A percentile compares a stretch with the other conserved stretches of the same genome.
Evolutionary conservation across 2,329 filamentous ascomycete genomes (phyloP).

Genomic region (Exutisphaerella laricina): DNA sequence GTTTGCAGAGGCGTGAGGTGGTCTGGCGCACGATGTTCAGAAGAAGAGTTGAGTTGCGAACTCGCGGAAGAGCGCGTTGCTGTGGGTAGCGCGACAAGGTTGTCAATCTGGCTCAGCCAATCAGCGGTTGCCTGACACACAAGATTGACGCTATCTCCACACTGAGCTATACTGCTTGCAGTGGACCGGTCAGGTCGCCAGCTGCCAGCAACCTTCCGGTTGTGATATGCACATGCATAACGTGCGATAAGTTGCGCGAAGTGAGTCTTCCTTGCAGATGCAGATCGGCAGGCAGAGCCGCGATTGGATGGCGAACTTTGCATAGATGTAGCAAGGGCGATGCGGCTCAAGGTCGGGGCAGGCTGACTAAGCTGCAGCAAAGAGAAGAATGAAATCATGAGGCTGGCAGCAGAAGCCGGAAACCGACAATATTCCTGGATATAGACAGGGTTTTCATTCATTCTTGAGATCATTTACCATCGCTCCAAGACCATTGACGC

Average conservation of each 20-base stretch:
- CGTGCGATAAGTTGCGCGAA: background rate
- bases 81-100: constrained; percentile 3
- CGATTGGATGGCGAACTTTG: background rate
- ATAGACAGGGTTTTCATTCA: too few relatives aligned
- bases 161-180: background rate
- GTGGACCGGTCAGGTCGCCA: background rate
- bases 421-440: too few relatives aligned
- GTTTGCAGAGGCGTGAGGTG: constrained; percentile 3
- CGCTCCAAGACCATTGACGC: too few relatives aligned
- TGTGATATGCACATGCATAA: background rate
- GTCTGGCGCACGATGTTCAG: background rate
- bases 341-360: too few relatives aligned
- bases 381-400: too few relatives aligned
- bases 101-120: too few relatives aligned
- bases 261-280: too few relatives aligned
- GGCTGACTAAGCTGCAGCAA: too few relatives aligned
- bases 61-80: constrained; percentile 6
- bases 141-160: constrained; percentile 4
- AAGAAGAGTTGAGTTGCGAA: background rate
- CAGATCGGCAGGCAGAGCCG: background rate
- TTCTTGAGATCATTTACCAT: too few relatives aligned
- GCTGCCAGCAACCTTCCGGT: background rate
- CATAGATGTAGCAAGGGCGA: too few relatives aligned
- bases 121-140: too few relatives aligned
- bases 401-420: too few relatives aligned